Evolutionary conservation across 2,329 filamentous ascomycete species (phyloP), one percentile per base, ranked within the genome.

Genomic region (Ceratocystis destructans): DNA sequence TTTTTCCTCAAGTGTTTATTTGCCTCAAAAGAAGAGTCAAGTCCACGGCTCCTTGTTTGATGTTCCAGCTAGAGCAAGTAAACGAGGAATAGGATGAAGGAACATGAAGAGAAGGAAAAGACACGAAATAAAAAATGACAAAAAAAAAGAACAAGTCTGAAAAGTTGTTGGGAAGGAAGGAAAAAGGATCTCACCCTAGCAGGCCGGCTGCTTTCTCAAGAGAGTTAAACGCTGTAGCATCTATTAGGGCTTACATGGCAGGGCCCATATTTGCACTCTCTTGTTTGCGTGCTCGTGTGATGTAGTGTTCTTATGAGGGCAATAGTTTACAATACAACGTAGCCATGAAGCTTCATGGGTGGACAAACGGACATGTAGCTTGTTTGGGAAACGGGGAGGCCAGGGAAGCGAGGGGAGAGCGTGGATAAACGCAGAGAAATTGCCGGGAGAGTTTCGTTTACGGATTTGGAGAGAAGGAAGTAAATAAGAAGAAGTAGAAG

Each of bases 351-450:
- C 37, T 15, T 41, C 37, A 15, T 41, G 37, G 37, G 37, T 41
- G 3, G 37, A 41, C 37, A 41, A 41, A 20, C 55, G 55, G 55
- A 59, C 12, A 7, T 59, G 55, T 59, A 37, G 28, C 55, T 59
- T 59, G 31, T 59, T 59, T 59, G 17, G 55, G 55, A 59, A 59
- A 59, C 17, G 28, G 55, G 55, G 55, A n/a, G 37, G 37, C 3
- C 10, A 41, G 37, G 7, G 8, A 41, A 12, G 37, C 37, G 10
- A 5, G 37, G 37, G 37, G 10, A 41, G 37, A 12, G 10, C 8
- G 12, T 37, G 5, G 28, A 59, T 31, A 59, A 20, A 7, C 55
- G 55, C 55, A 17, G 55, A 33, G 28, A 25, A 59, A 59, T 33
- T 20, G 28, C 22, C 22, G 48, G 22, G 48, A 22, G 15, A 25